Conservation (phyloP, 768 basidiomycete genomes). For the Amanita muscaria region DNA sequence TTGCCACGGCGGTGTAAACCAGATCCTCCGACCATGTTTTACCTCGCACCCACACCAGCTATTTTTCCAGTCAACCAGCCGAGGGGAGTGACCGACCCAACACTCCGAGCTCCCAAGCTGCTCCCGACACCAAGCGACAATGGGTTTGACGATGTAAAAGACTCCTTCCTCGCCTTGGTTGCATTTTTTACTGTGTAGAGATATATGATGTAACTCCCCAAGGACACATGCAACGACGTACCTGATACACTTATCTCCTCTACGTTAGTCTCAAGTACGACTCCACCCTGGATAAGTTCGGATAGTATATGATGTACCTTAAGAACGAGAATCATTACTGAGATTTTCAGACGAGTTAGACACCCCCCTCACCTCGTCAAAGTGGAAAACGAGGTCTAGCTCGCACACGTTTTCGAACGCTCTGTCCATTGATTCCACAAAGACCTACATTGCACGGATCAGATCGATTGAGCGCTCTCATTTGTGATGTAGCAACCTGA, state of each 20-base stretch:
- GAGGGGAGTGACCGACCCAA: slow-evolving; percentile 59
- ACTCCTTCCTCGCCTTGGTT: slow-evolving; percentile 65
- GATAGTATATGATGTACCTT: slow-evolving; percentile 91
- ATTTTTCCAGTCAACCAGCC: slow-evolving; percentile 75
- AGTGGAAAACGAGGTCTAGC: slow-evolving; percentile 96
- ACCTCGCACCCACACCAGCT: slow-evolving; percentile 53
- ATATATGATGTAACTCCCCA: slow-evolving; percentile 11
- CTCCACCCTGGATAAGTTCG: slow-evolving; percentile 95
- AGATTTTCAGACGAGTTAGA: not conserved
- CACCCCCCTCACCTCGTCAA: slow-evolving; percentile 72
- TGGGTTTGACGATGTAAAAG: slow-evolving; percentile 75
- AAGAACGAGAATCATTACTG: slow-evolving; percentile 4
- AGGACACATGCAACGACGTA: too few relatives aligned
- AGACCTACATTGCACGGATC: slow-evolving; percentile 48
- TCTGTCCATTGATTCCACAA: slow-evolving; percentile 93
- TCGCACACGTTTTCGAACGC: slow-evolving; percentile 99
- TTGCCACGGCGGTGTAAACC: too few relatives aligned
- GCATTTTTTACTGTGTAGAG: slow-evolving; percentile 56
- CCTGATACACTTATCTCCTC: slow-evolving; percentile 73
- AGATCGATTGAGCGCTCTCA: not conserved
- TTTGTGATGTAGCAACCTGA: slow-evolving; percentile 50
- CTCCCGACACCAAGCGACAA: slow-evolving; percentile 57
- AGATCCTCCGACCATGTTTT: too few relatives aligned
- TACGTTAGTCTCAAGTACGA: slow-evolving; percentile 92
- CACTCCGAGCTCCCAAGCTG: slow-evolving; percentile 52